Conservation (phyloP, 2,329 filamentous ascomycete species). For the Phaeoacremonium minimum region DNA sequence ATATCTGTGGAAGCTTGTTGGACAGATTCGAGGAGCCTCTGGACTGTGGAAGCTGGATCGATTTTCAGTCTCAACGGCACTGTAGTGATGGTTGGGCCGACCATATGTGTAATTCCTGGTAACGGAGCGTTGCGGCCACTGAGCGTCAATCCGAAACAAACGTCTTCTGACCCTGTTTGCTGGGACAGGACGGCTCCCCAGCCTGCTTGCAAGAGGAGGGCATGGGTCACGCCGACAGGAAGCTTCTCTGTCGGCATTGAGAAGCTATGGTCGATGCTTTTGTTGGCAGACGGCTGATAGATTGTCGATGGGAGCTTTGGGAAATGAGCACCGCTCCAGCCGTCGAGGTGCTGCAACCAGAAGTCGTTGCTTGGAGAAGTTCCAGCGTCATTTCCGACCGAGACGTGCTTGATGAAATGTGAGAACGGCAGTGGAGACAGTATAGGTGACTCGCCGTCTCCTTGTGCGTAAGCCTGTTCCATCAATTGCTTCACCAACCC, state of each 20-base stretch:
- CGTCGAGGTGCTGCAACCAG: constrained; percentile 40
- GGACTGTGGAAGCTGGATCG: too few relatives aligned
- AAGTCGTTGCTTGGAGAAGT: constrained; percentile 37
- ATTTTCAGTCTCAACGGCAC: too few relatives aligned
- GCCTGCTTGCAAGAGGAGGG: constrained; percentile 46
- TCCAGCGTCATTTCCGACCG: constrained; percentile 29
- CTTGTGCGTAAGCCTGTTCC: constrained; percentile 11
- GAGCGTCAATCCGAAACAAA: constrained; percentile 56
- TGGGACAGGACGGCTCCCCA: constrained; percentile 52
- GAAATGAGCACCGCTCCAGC: constrained; percentile 41
- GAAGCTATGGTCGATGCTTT: constrained; percentile 9
- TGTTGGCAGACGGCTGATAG: constrained; percentile 31
- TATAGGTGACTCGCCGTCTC: constrained; percentile 11
- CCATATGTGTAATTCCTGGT: constrained; percentile 45
- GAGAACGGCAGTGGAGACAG: constrained; percentile 28
- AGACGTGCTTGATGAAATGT: constrained; percentile 28
- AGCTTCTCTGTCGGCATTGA: constrained; percentile 5
- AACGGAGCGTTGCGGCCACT: constrained; percentile 50
- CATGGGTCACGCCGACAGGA: too few relatives aligned
- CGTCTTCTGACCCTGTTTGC: constrained; percentile 46
- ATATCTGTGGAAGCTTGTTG: too few relatives aligned
- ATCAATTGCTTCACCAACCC: constrained; percentile 21
- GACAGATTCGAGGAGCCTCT: too few relatives aligned
- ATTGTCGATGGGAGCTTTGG: constrained; percentile 42
- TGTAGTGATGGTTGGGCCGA: constrained; percentile 43